Evolutionary conservation across 2,329 filamentous ascomycete species (phyloP), one percentile per base, ranked within the genome.

Genomic region (Dothideomycetidae sp.): DNA sequence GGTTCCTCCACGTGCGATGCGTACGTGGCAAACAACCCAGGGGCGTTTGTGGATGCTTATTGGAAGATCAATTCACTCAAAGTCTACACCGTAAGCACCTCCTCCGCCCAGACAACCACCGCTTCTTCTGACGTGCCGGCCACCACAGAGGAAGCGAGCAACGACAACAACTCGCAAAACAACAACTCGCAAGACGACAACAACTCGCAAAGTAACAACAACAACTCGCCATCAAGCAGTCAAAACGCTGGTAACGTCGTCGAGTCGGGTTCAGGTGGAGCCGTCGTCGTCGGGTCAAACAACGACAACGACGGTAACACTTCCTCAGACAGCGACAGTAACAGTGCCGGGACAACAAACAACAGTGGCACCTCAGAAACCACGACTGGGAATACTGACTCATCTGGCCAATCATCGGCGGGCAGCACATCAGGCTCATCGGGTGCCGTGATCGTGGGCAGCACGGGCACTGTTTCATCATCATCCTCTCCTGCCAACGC

Each of bases 61-160:
- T 64, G 60, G 60, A 48, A 48, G 12, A 53, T 64, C 44, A 58
- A 57, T 40, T 54, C 50, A 11, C 42, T 64, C 19, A 51, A 53
- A 33, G 57, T 63, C 10, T 64, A 59, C 47, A 45, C 58, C 42
- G 44, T 39, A 23, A 14, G 13, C 16, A 36, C 26, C 26, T n/a
- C 28, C 14, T 16, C 35, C 5, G 3, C 35, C 2, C 13, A 16
- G 18, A 19, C 26, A 17, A 23, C 21, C 16, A 26, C 29, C 15
- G 12, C 16, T 18, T 29, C 36, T 38, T 16, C 31, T 30, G 36
- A 32, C 16, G 16, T 30, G 16, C 13, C 15, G 29, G 10, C 36
- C 11, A 28, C 36, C 31, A n/a, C 7, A 26, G 21, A n/a, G 7
- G 7, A 26, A 26, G 29, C 16, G 5, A 14, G 9, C 5, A 18